Evolutionary conservation across 805 yeast species (phyloP), one percentile per base, ranked within the genome.

Genomic region (Saturnispora sekii): DNA sequence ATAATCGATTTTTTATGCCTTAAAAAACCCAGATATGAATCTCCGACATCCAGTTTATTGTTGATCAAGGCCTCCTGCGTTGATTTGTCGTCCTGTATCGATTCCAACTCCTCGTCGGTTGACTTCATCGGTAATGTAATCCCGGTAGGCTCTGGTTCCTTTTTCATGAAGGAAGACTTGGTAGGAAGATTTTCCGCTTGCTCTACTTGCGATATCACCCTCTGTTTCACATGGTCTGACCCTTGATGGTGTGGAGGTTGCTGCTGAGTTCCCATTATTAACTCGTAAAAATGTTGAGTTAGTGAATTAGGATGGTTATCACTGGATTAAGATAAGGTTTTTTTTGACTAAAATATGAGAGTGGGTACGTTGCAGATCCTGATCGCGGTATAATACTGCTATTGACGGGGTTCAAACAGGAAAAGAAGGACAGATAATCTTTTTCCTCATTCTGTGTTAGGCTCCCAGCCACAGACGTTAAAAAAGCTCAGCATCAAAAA

Each of bases 11-110:
- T 44, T 26, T 30, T 46, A 26, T 38, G 37, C 11, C 46, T 28
- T n/a, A 38, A 32, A 26, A 43, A 35, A 1, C 46, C 45, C 16
- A 42, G 29, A 35, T 42, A 42, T 31, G 45, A 42, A 32, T 42
- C 45, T 11, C 40, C 40, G 5, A 21, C 31, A 14, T 42, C 45
- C 15, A 36, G 26, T 31, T 42, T 42, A 18, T 18, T 36, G 11
- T 31, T 21, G 26, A 21, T 21, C 26, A 6, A 21, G 26, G 8
- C 26, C 26, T 21, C 26, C 26, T 21, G 26, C 26, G 8, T n/a
- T 37, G 14, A 37, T 10, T 37, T 37, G 6, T 21, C 26, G 26
- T 21, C 26, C 26, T 21, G 26, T 21, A 21, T 21, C 26, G 26
- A 21, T 21, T 21, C 26, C 26, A 21, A 21, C 26, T 21, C 26